phyloP scores from a whole-genome alignment of 164 flowering plant species.

The Liriodendron chinense region DNA sequence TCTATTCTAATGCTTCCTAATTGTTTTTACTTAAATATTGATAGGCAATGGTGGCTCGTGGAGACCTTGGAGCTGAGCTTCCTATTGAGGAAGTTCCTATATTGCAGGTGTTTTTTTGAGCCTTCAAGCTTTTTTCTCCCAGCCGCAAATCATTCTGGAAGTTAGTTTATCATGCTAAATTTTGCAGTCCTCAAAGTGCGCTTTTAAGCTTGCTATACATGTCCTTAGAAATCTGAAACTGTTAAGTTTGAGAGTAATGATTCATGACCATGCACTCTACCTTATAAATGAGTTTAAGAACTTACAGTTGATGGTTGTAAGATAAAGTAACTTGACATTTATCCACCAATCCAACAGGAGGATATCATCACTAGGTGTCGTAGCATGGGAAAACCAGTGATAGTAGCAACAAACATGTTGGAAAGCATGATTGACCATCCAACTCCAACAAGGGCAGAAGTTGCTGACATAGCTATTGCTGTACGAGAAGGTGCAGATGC shows the following conservation, averaged over 20 bases:
- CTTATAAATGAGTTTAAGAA: too few relatives aligned
- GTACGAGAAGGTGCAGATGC: slow-evolving; percentile 98
- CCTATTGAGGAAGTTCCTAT: slow-evolving; percentile 96
- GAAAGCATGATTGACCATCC: slow-evolving; percentile 98
- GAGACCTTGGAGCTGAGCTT: slow-evolving; percentile 98
- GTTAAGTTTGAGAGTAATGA: too few relatives aligned
- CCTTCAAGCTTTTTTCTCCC: too few relatives aligned
- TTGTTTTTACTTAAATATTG: slow-evolving; percentile 8
- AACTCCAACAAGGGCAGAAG: slow-evolving; percentile 98
- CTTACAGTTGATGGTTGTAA: too few relatives aligned
- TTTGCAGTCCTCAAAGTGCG: too few relatives aligned
- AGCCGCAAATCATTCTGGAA: too few relatives aligned
- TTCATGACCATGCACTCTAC: too few relatives aligned
- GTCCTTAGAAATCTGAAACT: too few relatives aligned
- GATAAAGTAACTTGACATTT: not conserved
- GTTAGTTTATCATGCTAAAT: too few relatives aligned
- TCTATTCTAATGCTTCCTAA: too few relatives aligned
- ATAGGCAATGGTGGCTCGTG: slow-evolving; percentile 99
- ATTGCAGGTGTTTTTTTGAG: slow-evolving; percentile 61
- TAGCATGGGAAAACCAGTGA: slow-evolving; percentile 91
- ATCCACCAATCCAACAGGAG: slow-evolving; percentile 42
- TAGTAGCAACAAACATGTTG: slow-evolving; percentile 99
- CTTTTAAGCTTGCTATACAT: too few relatives aligned
- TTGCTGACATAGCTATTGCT: slow-evolving; percentile 97
- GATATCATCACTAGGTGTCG: slow-evolving; percentile 84